These are phyloP conservation scores for Trichoderma sp. DNA, from an alignment of 2,329 filamentous ascomycete genomes.

Conservation along the genomic window DNA sequence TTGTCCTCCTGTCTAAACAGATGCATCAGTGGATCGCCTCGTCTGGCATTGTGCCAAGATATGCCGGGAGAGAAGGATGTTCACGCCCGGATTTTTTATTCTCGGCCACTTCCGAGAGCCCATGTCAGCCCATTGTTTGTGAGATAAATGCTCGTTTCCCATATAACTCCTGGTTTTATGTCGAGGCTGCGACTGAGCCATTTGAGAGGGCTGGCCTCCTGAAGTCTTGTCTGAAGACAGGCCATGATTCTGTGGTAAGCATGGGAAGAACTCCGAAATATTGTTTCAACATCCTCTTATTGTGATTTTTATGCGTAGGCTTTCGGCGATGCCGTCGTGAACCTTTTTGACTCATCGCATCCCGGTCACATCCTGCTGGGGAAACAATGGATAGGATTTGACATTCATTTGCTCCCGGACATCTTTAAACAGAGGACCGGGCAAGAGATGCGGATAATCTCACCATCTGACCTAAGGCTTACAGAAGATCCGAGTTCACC, in stretches of 20 bases:
- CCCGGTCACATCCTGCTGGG: not conserved
- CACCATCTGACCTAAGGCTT: not conserved
- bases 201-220: not conserved
- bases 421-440: not conserved
- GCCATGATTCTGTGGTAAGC: not conserved
- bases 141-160: constrained; percentile 10
- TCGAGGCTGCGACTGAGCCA: not conserved
- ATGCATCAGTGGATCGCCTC: not conserved
- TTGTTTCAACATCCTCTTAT: not conserved
- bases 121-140: not conserved
- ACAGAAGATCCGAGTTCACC: not conserved
- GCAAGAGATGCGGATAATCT: not conserved
- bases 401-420: not conserved
- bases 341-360: not conserved
- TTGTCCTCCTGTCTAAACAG: not conserved
- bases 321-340: not conserved
- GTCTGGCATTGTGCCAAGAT: constrained; percentile 5
- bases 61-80: constrained; percentile 1
- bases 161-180: constrained; percentile 4
- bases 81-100: constrained; percentile 12
- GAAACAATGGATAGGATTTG: not conserved
- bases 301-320: not conserved
- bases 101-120: not conserved
- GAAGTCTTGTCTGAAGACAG: not conserved
- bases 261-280: not conserved